These are phyloP conservation scores for Globisporangium alternatum DNA, from an alignment of 352 stramenopile genomes.

Conservation along the genomic window DNA sequence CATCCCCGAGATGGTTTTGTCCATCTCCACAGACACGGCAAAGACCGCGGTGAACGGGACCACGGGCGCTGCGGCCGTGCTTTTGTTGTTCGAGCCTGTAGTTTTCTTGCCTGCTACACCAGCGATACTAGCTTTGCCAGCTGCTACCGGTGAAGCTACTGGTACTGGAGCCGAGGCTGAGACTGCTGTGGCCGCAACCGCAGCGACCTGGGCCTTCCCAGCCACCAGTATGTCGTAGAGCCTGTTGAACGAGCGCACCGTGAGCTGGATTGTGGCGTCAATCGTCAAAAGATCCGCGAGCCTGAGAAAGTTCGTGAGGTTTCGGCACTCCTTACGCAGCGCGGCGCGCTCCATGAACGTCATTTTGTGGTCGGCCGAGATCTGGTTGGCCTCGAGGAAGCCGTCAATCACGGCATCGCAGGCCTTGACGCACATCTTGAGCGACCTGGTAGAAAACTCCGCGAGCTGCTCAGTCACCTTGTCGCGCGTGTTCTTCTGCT, in stretches of 20 bases:
- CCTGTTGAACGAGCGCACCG: conserved; percentile 67
- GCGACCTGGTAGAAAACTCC: conserved; percentile 60
- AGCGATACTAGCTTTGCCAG: not conserved
- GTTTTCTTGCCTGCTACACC: not conserved
- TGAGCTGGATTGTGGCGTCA: conserved; percentile 86
- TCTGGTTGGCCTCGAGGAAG: conserved; percentile 91
- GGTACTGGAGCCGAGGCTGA: not conserved
- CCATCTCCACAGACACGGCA: conserved; percentile 64
- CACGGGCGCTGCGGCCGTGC: conserved; percentile 4
- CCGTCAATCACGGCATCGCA: conserved; percentile 92
- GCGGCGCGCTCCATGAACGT: conserved; percentile 95
- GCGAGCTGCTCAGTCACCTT: conserved; percentile 57
- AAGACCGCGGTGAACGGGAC: conserved; percentile 56
- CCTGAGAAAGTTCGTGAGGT: conserved; percentile 90
- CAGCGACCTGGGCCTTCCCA: conserved; percentile 36
- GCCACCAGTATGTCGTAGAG: conserved; percentile 52
- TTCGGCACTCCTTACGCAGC: conserved; percentile 89
- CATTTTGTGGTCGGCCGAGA: conserved; percentile 93
- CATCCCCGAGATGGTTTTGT: conserved; percentile 28
- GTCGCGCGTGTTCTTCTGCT: conserved; percentile 55
- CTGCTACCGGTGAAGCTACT: not conserved
- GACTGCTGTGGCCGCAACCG: not conserved
- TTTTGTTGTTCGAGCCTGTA: not conserved
- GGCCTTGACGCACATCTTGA: conserved; percentile 83
- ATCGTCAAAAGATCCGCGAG: conserved; percentile 92